These are phyloP conservation scores for Aspergillus mulundensis DNA, from an alignment of 495 filamentous ascomycete species.

Conservation along the genomic window DNA sequence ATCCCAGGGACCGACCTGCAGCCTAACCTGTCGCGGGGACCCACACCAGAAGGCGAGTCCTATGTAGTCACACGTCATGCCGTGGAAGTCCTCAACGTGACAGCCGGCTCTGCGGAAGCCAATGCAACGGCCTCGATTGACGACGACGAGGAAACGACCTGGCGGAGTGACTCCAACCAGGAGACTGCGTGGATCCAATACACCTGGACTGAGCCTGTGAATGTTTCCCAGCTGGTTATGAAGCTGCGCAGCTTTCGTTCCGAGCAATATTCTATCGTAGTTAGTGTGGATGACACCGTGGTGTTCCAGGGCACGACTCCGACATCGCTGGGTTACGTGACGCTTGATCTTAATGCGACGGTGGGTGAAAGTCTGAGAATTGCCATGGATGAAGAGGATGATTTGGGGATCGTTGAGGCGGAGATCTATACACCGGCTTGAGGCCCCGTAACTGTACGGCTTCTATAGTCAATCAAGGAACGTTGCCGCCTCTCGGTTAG, in stretches of 20 bases:
- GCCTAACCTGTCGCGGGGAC: constrained; percentile 2
- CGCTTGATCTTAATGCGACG: background rate
- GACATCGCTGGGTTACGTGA: background rate
- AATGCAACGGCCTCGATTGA: background rate
- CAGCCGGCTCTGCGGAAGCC: constrained; percentile 5
- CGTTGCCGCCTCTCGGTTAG: background rate
- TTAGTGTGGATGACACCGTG: constrained; percentile 4
- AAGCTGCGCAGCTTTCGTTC: background rate
- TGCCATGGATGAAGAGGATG: background rate
- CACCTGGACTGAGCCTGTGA: background rate
- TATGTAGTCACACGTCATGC: background rate
- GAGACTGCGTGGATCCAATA: constrained; percentile 8
- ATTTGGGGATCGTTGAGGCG: constrained; percentile 9
- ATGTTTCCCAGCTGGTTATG: constrained; percentile 5
- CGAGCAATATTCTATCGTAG: background rate
- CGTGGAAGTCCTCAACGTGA: background rate
- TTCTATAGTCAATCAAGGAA: background rate
- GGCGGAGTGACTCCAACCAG: background rate
- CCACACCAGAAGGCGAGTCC: background rate
- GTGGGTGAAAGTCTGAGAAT: background rate
- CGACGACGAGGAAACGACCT: constrained; percentile 4
- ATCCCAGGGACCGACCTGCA: background rate
- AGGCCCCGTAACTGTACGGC: background rate
- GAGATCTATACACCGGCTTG: constrained; percentile 3
- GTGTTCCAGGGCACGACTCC: constrained; percentile 6